Conservation (phyloP, 164 flowering plant genomes). For the Warburgia ugandensis region DNA sequence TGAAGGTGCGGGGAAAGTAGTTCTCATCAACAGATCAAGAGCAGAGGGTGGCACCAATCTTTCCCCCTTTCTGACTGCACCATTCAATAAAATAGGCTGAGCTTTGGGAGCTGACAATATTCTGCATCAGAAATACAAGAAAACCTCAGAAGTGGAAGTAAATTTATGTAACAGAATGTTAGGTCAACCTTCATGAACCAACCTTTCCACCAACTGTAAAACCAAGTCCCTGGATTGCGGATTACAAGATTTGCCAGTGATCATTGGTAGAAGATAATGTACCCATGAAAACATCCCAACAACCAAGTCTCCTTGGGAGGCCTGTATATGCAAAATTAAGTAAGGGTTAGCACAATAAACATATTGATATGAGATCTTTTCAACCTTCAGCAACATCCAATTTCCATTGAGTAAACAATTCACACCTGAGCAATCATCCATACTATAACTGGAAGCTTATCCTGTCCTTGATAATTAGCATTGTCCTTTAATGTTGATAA, state of each 20-base stretch:
- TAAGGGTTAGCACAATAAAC: neutral
- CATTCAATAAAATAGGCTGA: conserved; percentile 56
- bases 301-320: conserved; percentile 68
- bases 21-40: conserved; percentile 50
- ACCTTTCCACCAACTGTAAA: conserved; percentile 88
- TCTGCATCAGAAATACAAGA: too few relatives aligned
- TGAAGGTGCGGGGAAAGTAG: conserved; percentile 65
- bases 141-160: too few relatives aligned
- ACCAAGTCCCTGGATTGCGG: conserved; percentile 84
- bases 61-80: conserved; percentile 86
- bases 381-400: neutral
- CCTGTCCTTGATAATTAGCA: conserved; percentile 77
- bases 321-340: conserved; percentile 32
- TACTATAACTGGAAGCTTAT: conserved; percentile 65
- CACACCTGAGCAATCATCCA: conserved; percentile 86
- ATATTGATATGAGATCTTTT: too few relatives aligned
- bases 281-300: conserved; percentile 75
- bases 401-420: neutral
- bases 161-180: conserved; percentile 6
- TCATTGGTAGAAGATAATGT: conserved; percentile 57
- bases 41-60: conserved; percentile 77
- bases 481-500: conserved; percentile 52
- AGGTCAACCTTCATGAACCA: conserved; percentile 5
- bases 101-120: conserved; percentile 76
- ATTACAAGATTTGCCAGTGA: conserved; percentile 59